phyloP scores from a whole-genome alignment of 2,329 filamentous ascomycete genomes.

The Zymoseptoria brevis region DNA sequence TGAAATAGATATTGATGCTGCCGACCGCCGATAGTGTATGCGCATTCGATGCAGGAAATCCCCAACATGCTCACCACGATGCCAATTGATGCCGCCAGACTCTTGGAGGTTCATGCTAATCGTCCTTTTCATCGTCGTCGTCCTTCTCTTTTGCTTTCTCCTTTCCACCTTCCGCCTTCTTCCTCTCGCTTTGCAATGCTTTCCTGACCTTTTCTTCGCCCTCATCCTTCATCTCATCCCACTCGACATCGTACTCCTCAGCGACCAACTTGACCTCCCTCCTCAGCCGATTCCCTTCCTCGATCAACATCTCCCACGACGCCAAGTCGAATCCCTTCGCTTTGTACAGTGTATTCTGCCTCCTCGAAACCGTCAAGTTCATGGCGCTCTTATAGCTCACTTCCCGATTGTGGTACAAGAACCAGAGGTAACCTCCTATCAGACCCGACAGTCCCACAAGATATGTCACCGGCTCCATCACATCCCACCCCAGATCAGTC shows the following conservation, averaged over 20 bases:
- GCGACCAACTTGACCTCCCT: slow-evolving; percentile 74
- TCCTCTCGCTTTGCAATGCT: slow-evolving; percentile 50
- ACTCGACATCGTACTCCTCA: slow-evolving; percentile 82
- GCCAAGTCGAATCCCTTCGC: slow-evolving; percentile 65
- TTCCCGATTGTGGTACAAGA: slow-evolving; percentile 84
- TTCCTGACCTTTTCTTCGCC: slow-evolving; percentile 26
- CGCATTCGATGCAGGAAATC: neutral
- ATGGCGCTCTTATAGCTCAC: slow-evolving; percentile 76
- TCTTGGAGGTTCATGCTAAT: slow-evolving; percentile 36
- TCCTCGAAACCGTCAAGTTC: slow-evolving; percentile 73
- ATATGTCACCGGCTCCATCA: slow-evolving; percentile 86
- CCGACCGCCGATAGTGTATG: neutral
- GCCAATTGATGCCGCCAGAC: neutral
- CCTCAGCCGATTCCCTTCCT: slow-evolving; percentile 69
- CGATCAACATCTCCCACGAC: slow-evolving; percentile 69
- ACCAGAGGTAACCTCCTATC: slow-evolving; percentile 89
- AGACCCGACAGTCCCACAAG: slow-evolving; percentile 77
- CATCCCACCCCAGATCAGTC: slow-evolving; percentile 79
- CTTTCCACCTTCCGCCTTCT: slow-evolving; percentile 18
- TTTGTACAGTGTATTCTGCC: slow-evolving; percentile 71
- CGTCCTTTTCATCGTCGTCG: slow-evolving; percentile 48
- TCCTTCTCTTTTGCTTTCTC: slow-evolving; percentile 18
- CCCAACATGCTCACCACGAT: neutral
- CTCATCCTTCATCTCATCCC: slow-evolving; percentile 35
- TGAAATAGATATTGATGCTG: neutral